phyloP scores from a whole-genome alignment of 192 early-diverging fungal species.

The Cetraspora pellucida region DNA sequence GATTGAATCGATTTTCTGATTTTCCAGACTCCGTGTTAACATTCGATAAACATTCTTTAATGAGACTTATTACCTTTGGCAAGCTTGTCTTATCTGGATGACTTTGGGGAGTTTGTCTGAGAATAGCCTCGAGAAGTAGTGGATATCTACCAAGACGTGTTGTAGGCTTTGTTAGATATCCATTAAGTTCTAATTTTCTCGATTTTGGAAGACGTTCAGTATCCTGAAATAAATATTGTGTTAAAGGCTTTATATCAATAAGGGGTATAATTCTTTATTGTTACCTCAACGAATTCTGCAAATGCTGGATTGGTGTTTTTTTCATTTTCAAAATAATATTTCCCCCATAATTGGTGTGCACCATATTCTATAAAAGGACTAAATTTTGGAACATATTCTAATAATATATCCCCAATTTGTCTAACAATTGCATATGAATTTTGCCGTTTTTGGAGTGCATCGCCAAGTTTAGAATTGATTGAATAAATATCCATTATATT shows the following conservation, averaged over 20 bases:
- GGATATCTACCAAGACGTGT: conserved; percentile 88
- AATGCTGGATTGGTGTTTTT: conserved; percentile 68
- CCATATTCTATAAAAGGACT: conserved; percentile 86
- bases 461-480: conserved; percentile 63
- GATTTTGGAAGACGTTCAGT: conserved; percentile 75
- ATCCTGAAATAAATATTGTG: conserved; percentile 45
- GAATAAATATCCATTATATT: conserved; percentile 69
- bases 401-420: conserved; percentile 84
- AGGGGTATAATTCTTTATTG: conserved; percentile 2
- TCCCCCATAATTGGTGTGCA: conserved; percentile 80
- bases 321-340: conserved; percentile 82
- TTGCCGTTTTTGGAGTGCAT: conserved; percentile 65
- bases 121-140: conserved; percentile 76
- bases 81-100: conserved; percentile 78
- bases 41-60: conserved; percentile 71
- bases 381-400: conserved; percentile 69
- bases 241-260: background rate
- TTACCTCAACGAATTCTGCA: conserved; percentile 74
- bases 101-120: conserved; percentile 78
- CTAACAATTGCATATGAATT: conserved; percentile 68
- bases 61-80: conserved; percentile 69
- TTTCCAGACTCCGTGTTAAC: conserved; percentile 91
- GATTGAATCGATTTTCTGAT: conserved; percentile 83
- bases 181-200: conserved; percentile 81
- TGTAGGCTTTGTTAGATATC: conserved; percentile 85